Conservation (phyloP, 2,329 filamentous ascomycete genomes). For the Zalaria sp. region DNA sequence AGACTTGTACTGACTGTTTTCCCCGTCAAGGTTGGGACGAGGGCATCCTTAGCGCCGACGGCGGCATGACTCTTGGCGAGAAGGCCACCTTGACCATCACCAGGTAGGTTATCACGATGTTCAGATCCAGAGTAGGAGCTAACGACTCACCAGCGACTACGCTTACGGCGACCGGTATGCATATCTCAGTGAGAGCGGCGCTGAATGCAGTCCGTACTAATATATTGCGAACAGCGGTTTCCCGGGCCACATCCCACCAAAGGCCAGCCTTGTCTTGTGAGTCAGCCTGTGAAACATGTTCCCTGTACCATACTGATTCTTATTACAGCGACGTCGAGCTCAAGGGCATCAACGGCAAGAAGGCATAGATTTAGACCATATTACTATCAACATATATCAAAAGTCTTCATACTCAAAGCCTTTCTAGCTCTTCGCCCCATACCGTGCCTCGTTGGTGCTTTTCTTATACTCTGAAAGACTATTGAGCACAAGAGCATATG, state of each 20-base stretch:
- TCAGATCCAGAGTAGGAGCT: not conserved
- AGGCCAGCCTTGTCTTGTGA: conserved; percentile 72
- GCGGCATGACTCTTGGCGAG: conserved; percentile 78
- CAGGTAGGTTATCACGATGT: conserved; percentile 36
- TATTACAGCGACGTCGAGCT: conserved; percentile 50
- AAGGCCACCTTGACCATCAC: conserved; percentile 74
- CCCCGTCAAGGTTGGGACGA: conserved; percentile 38
- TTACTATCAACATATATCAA: too few species aligned
- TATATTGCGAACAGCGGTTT: conserved; percentile 46
- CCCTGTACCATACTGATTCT: conserved; percentile 2
- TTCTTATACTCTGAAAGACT: too few species aligned
- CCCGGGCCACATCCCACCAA: conserved; percentile 60
- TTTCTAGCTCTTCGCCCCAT: too few species aligned
- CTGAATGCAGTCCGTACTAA: conserved; percentile 10
- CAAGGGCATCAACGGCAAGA: conserved; percentile 45
- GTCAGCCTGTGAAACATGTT: conserved; percentile 21
- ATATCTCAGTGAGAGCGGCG: conserved; percentile 1
- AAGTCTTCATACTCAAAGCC: too few species aligned
- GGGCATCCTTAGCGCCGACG: conserved; percentile 44
- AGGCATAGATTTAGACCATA: conserved; percentile 14
- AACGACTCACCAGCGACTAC: conserved; percentile 38
- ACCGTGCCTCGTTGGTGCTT: too few species aligned
- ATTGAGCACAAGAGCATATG: too few species aligned
- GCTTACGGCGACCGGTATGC: conserved; percentile 49
- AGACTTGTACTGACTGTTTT: not conserved